Evolutionary conservation across 2,329 filamentous ascomycete genomes (phyloP).

Genomic region (Microdochium bolleyi): DNA sequence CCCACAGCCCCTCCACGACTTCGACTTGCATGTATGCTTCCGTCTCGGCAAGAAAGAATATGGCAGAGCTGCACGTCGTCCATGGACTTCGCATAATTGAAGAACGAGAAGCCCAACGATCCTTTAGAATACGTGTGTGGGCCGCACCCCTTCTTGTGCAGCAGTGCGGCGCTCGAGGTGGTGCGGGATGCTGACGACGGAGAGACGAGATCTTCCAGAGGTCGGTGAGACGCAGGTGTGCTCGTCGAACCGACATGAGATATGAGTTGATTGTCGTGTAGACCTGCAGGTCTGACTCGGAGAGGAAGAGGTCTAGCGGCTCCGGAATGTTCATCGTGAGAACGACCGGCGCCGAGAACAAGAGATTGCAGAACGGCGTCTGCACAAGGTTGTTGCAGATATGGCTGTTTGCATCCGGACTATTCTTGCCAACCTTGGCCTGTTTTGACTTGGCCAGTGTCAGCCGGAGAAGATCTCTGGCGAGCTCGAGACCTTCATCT

Average conservation of each 20-base stretch:
- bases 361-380: slow-evolving; percentile 67
- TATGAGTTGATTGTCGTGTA: slow-evolving; percentile 88
- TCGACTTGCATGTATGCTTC: slow-evolving; percentile 86
- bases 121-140: slow-evolving; percentile 52
- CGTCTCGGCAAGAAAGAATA: slow-evolving; percentile 84
- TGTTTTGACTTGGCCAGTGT: slow-evolving; percentile 45
- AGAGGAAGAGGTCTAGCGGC: slow-evolving; percentile 82
- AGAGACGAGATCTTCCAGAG: slow-evolving; percentile 81
- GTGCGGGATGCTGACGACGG: slow-evolving; percentile 68
- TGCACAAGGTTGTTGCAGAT: slow-evolving; percentile 27
- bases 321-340: slow-evolving; percentile 67
- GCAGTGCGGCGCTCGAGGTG: slow-evolving; percentile 56
- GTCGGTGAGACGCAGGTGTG: slow-evolving; percentile 75
- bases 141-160: slow-evolving; percentile 51
- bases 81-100: slow-evolving; percentile 72
- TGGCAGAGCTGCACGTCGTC: slow-evolving; percentile 79
- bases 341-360: slow-evolving; percentile 69
- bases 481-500: slow-evolving; percentile 75
- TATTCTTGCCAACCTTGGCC: slow-evolving; percentile 26
- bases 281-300: slow-evolving; percentile 62
- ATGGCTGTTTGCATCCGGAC: slow-evolving; percentile 19
- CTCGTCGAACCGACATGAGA: slow-evolving; percentile 74
- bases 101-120: slow-evolving; percentile 55
- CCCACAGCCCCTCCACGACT: slow-evolving; percentile 74
- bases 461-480: slow-evolving; percentile 67